These are phyloP conservation scores for Panellus pusillus DNA, from an alignment of 768 basidiomycete genomes.

Conservation along the genomic window DNA sequence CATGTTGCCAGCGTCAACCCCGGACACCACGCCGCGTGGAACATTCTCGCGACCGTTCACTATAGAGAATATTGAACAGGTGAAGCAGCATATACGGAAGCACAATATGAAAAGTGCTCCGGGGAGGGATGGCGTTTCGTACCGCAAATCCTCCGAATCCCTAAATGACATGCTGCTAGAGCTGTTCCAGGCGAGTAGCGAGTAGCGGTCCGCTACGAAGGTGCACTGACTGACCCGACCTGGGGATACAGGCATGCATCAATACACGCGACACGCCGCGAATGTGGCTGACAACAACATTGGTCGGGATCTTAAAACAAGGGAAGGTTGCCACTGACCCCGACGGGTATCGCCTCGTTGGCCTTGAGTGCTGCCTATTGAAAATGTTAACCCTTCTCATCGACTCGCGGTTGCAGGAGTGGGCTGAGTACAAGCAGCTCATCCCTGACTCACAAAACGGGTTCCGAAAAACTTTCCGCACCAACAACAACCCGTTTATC, in stretches of 20 bases:
- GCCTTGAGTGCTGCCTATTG: slow-evolving; percentile 24
- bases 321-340: slow-evolving; percentile 20
- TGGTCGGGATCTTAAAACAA: slow-evolving; percentile 18
- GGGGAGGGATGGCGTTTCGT: slow-evolving; percentile 1
- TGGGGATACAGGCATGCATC: slow-evolving; percentile 5
- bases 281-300: slow-evolving; percentile 8
- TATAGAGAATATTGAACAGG: background rate
- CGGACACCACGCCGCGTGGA: background rate
- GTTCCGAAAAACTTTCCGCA: slow-evolving; percentile 27
- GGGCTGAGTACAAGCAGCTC: slow-evolving; percentile 18
- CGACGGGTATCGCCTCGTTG: slow-evolving; percentile 21
- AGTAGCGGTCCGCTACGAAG: too few relatives aligned
- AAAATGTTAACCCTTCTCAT: slow-evolving; percentile 27
- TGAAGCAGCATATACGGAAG: slow-evolving; percentile 5
- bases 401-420: slow-evolving; percentile 19
- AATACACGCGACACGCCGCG: slow-evolving; percentile 1
- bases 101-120: slow-evolving; percentile 9
- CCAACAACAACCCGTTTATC: slow-evolving; percentile 31
- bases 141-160: slow-evolving; percentile 6
- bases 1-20: background rate
- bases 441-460: slow-evolving; percentile 35
- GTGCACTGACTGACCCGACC: too few relatives aligned
- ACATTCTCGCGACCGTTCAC: slow-evolving; percentile 7
- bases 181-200: slow-evolving; percentile 6
- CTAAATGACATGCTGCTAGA: slow-evolving; percentile 6